These are phyloP conservation scores for Blepharisma undulans DNA, from an alignment of 169 alveolate species.

Conservation along the genomic window DNA sequence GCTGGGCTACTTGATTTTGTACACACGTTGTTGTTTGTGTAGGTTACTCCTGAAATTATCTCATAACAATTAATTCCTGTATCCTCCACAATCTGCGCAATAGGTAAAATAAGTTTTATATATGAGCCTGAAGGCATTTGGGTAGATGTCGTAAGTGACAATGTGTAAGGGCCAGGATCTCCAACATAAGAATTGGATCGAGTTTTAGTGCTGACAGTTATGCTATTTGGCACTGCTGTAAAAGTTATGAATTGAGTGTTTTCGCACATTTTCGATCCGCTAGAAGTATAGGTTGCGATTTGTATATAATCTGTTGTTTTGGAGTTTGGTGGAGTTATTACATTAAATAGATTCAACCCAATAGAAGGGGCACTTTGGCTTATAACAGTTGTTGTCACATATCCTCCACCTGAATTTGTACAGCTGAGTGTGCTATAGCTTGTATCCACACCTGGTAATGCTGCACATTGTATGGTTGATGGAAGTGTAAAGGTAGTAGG, in stretches of 20 bases:
- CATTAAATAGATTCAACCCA: not conserved
- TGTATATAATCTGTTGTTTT: slow-evolving; percentile 1
- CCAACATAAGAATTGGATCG: not conserved
- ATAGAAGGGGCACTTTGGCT: not conserved
- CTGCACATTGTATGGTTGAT: not conserved
- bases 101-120: not conserved
- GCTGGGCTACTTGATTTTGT: not conserved
- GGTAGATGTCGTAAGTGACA: not conserved
- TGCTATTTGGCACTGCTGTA: not conserved
- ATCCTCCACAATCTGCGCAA: not conserved
- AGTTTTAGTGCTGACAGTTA: not conserved
- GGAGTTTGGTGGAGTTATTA: not conserved
- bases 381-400: not conserved
- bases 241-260: not conserved
- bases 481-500: not conserved
- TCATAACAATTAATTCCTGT: not conserved
- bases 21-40: not conserved
- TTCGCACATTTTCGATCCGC: not conserved
- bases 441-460: not conserved
- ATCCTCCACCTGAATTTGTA: not conserved
- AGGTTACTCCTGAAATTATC: not conserved
- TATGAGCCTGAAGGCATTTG: not conserved
- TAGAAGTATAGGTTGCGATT: not conserved
- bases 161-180: not conserved
- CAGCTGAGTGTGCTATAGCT: not conserved